Evolutionary conservation across 257 asterid species (phyloP).

Genomic region (Petunia secreta): DNA sequence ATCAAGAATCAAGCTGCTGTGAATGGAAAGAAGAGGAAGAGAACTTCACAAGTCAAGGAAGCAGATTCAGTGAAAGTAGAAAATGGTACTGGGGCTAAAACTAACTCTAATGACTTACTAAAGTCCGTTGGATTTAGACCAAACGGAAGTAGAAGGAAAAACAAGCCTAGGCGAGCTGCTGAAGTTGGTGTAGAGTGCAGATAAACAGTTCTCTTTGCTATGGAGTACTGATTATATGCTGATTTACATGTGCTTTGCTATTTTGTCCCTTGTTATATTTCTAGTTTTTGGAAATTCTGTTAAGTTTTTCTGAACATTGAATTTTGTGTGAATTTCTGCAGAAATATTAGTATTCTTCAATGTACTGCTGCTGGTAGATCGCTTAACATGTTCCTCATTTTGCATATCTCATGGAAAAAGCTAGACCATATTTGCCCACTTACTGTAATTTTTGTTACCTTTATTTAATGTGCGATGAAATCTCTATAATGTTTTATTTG

Average conservation of each 20-base stretch:
- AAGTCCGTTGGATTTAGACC: constrained; percentile 67
- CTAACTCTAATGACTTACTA: constrained; percentile 41
- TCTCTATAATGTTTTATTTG: constrained; percentile 5
- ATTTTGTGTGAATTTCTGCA: constrained; percentile 6
- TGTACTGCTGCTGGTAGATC: constrained; percentile 22
- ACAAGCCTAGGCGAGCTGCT: constrained; percentile 90
- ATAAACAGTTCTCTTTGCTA: constrained; percentile 34
- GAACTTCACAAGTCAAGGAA: constrained; percentile 56
- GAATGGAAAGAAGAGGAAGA: constrained; percentile 68
- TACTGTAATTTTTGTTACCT: not conserved
- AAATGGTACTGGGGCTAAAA: constrained; percentile 44
- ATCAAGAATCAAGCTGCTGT: constrained; percentile 47
- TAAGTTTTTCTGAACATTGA: constrained; percentile 11
- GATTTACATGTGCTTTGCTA: constrained; percentile 7
- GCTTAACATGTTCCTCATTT: not conserved
- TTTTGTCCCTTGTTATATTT: constrained; percentile 2
- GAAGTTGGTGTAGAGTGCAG: constrained; percentile 90
- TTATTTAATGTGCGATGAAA: not conserved
- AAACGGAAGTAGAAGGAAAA: constrained; percentile 79
- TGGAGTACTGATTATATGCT: constrained; percentile 18
- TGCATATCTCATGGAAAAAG: not conserved
- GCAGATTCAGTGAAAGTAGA: constrained; percentile 58
- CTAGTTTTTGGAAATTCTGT: constrained; percentile 5
- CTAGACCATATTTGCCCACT: not conserved
- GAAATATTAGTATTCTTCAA: constrained; percentile 13